Evolutionary conservation across 1,284 basidiomycete genomes (phyloP), one percentile per base, ranked within the genome.

Genomic region (Trichosporon ovoides): DNA sequence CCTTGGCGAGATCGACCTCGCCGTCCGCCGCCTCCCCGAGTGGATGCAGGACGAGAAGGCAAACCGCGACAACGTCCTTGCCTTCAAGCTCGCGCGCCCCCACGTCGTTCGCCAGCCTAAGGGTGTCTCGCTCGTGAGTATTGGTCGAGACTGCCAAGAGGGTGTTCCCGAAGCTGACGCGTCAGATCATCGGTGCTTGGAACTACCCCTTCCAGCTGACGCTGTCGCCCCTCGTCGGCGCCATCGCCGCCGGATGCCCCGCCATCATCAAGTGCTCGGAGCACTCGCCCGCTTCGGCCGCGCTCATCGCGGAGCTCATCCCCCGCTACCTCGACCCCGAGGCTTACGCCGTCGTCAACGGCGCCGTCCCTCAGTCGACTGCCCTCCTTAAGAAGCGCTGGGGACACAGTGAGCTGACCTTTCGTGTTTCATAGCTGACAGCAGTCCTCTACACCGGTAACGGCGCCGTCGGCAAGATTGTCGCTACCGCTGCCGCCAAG

Each of bases 401-500:
- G 89, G 91, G 88, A 65, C 90, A 92, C 66, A 87, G 90, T 91
- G 66, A 70, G 84, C 3, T 31, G n/a, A n/a, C 31, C 2, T 12
- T 4, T 10, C 13, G 0, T 37, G 14, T 16, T 0, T 2, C 14
- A n/a, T 3, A 35, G 40, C 60, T 61, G 13, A 61, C 70, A 82
- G 81, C 68, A 81, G 87, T 73, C 51, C 61, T 86, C 81, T 88
- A 87, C 63, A 85, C 83, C 31, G 85, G 83, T 9, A 85, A 86
- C 49, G 83, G 84, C 54, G 80, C 80, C 18, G 85, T 96, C 6
- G 93, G 83, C 0, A 84, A 81, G 65, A 85, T 96, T 59, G 84
- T 97, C 11, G 85, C 87, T 9, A 77, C 81, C 0, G 92, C 93
- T 0, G 91, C 91, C 3, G 91, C 89, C 10, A 88, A 93, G 75